A percentile compares a stretch with the other conserved stretches of the same genome.
phyloP scores from a whole-genome alignment of 208 protist species.

The Strigomonas galati region DNA sequence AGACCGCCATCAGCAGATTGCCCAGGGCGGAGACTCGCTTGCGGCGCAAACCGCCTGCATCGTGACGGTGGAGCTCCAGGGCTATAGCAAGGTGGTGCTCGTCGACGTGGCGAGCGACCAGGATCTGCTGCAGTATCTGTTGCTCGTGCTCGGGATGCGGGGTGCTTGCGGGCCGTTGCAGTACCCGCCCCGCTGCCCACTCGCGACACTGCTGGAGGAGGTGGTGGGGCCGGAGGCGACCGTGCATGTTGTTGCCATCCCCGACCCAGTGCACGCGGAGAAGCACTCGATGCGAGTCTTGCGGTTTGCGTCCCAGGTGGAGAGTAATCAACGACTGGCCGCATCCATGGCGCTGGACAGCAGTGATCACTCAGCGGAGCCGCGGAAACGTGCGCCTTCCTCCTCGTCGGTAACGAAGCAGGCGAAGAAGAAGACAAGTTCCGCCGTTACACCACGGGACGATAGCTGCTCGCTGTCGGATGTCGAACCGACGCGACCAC shows the following conservation, averaged over 20 bases:
- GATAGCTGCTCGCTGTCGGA: too few species aligned
- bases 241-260: conserved; percentile 57
- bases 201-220: conserved; percentile 28
- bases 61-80: conserved; percentile 53
- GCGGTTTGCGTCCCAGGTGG: conserved; percentile 41
- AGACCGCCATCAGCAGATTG: conserved; percentile 36
- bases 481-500: too few species aligned
- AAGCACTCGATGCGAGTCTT: conserved; percentile 60
- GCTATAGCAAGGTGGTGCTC: conserved; percentile 46
- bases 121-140: conserved; percentile 50
- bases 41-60: conserved; percentile 50
- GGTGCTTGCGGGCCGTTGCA: conserved; percentile 25
- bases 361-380: neutral
- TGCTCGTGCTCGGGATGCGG: conserved; percentile 42
- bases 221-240: conserved; percentile 31
- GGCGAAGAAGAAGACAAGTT: too few species aligned
- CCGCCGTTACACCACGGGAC: too few species aligned
- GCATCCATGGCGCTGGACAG: neutral
- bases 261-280: conserved; percentile 27
- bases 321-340: conserved; percentile 1
- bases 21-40: conserved; percentile 20
- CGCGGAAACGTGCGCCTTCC: too few species aligned
- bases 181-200: conserved; percentile 41
- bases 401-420: too few species aligned
- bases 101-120: conserved; percentile 54